phyloP scores from a whole-genome alignment of 2,329 filamentous ascomycete species.

The Nothophaeocryptopus gaeumannii region DNA sequence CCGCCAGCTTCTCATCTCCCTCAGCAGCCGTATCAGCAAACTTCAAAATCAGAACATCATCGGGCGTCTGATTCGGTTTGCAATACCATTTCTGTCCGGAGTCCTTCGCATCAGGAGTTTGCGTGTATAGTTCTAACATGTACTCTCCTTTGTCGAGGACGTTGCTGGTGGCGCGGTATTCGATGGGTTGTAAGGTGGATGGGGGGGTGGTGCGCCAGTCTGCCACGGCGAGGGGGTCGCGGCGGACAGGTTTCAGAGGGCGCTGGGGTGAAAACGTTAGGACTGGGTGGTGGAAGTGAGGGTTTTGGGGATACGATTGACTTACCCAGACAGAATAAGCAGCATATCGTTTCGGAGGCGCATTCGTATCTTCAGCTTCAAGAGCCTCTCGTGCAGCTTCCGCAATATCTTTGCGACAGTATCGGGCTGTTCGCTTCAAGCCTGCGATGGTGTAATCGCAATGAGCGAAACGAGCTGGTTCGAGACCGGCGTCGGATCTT shows the following conservation, averaged over 20 bases:
- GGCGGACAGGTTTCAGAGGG: conserved; percentile 1
- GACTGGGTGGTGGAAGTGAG: not conserved
- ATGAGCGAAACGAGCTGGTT: no score
- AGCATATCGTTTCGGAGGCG: not conserved
- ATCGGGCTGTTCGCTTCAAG: not conserved
- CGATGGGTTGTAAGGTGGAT: not conserved
- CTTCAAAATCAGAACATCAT: conserved; percentile 6
- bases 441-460: not conserved
- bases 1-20: not conserved
- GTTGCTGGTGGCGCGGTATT: not conserved
- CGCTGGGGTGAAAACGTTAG: not conserved
- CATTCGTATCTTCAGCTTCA: not conserved
- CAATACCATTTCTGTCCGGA: conserved; percentile 11
- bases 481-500: no score
- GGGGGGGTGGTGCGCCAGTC: conserved; percentile 2
- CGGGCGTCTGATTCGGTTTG: conserved; percentile 2
- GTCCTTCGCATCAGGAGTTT: not conserved
- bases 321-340: conserved; percentile 6
- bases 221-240: conserved; percentile 4
- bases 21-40: conserved; percentile 4
- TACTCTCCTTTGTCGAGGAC: not conserved
- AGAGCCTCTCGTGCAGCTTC: not conserved
- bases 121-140: not conserved
- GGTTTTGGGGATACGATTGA: not conserved
- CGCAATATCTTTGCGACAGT: conserved; percentile 3